Base-by-base conservation (phyloP, 1,284 basidiomycete species). In the Violaceomyces palustris region DNA sequence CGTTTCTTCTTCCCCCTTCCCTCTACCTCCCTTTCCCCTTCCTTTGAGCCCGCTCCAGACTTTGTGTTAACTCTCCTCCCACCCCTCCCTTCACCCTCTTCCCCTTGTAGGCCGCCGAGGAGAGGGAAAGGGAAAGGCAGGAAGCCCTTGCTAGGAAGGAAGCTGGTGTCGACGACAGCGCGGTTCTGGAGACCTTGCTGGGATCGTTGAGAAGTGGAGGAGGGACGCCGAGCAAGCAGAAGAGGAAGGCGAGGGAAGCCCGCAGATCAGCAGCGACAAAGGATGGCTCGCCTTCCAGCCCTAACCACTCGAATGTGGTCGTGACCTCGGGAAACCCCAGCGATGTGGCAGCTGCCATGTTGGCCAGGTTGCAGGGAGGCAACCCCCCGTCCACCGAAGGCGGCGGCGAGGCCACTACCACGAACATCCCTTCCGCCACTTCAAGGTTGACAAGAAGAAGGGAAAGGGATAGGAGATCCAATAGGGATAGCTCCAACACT, bases 141-240 rank as follows among this genome's bases (percentile, higher is more conserved):
- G 69, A 69, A 35, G 69, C 69, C 22, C 23, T 64, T 29, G 60
- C 63, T 27, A 52, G 70, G 18, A 67, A 67, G 22, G 64, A 72
- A 30, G 67, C 65, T 2, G 70, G 69, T 8, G 57, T 70, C 19
- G 65, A 70, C 35, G 70, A 73, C 42, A 61, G 44, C 27, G 64
- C 63, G 12, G 69, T 73, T 25, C 57, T 73, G 21, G 70, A 73
- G 48, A 67, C 69, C n/a, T 42, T 73, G 14, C 48, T 73, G 12
- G 65, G 65, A 22, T 62, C 59, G 18, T 26, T 73, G 42, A 42
- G 70, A 6, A 48, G 56, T 19, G 65, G 67, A n/a, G 67, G 67
- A 3, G 61, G 59, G 3, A 58, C 58, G n/a, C 60, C 68, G 14
- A 40, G 53, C 30, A 68, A 69, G 47, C 46, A 62, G 28, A 58